Evolutionary conservation across 352 stramenopile species (phyloP).

Genomic region (Phytophthora hybrid): DNA sequence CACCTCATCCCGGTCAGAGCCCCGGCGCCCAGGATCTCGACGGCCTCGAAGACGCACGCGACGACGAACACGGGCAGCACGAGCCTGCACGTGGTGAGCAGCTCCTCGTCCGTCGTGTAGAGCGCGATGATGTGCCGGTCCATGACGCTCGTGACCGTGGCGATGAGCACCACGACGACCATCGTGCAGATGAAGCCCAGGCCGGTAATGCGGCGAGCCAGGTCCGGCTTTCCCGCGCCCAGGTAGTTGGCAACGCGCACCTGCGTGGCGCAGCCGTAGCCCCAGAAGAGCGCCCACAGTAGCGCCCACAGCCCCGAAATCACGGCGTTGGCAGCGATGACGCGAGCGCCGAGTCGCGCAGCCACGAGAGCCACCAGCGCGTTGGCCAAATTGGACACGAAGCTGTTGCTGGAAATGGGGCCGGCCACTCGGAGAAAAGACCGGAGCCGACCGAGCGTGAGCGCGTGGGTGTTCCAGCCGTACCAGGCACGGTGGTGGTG

Average conservation of each 20-base stretch:
- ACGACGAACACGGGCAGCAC: conserved; percentile 71
- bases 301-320: conserved; percentile 73
- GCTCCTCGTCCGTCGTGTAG: conserved; percentile 64
- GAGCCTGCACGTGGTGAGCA: conserved; percentile 54
- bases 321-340: conserved; percentile 77
- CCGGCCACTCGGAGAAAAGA: conserved; percentile 64
- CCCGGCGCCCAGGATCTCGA: conserved; percentile 67
- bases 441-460: conserved; percentile 53
- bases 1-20: conserved; percentile 79
- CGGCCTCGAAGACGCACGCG: conserved; percentile 67
- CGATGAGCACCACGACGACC: conserved; percentile 57
- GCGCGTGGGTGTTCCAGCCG: conserved; percentile 58
- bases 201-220: conserved; percentile 57
- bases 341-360: conserved; percentile 60
- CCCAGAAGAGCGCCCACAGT: conserved; percentile 83
- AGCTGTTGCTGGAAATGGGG: conserved; percentile 76
- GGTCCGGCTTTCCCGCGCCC: conserved; percentile 57
- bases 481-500: conserved; percentile 65
- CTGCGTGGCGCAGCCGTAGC: conserved; percentile 82
- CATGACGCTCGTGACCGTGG: conserved; percentile 53
- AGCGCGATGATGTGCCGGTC: conserved; percentile 59
- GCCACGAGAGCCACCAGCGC: conserved; percentile 74
- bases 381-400: conserved; percentile 77
- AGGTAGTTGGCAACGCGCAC: conserved; percentile 83
- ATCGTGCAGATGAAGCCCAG: conserved; percentile 69